Evolutionary conservation across 78 protist genomes (phyloP).

Genomic region (Dictyostelium capitatum): DNA sequence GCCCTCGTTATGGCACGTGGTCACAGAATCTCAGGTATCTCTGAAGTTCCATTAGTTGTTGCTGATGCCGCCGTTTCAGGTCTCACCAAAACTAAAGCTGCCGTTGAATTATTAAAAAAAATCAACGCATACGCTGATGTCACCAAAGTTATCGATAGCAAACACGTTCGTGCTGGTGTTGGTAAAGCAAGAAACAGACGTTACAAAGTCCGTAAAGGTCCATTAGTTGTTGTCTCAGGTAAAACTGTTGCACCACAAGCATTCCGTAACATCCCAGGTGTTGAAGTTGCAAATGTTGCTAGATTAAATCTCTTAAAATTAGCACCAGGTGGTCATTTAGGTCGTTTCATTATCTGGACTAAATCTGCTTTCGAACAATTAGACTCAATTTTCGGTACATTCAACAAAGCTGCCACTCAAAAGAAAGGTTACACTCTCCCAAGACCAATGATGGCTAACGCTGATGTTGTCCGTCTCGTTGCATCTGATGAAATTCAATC

Average conservation of each 20-base stretch:
- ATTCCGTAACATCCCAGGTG: conserved; percentile 99
- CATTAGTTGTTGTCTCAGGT: conserved; percentile 95
- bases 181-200: conserved; percentile 99
- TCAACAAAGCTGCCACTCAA: conserved; percentile 22
- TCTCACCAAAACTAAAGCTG: conserved; percentile 95
- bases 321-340: conserved; percentile 99
- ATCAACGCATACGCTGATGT: conserved; percentile 97
- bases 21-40: conserved; percentile 93
- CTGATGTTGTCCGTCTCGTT: conserved; percentile 98
- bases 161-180: conserved; percentile 96
- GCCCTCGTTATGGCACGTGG: conserved; percentile 99
- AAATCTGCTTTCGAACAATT: conserved; percentile 97
- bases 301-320: conserved; percentile 98
- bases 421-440: conserved; percentile 96
- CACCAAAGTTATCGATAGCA: conserved; percentile 80
- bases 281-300: conserved; percentile 95
- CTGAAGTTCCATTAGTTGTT: conserved; percentile 99
- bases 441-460: conserved; percentile 91
- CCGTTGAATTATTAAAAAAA: conserved; percentile 91
- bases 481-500: conserved; percentile 97
- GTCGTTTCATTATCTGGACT: conserved; percentile 99
- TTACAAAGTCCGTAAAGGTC: conserved; percentile 96
- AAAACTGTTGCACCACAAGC: conserved; percentile 89
- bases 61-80: conserved; percentile 84
- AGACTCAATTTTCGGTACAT: conserved; percentile 94